Conservation (phyloP, 371 early-diverging fungal species). For the Rhizoclosmatium hyalinum region DNA sequence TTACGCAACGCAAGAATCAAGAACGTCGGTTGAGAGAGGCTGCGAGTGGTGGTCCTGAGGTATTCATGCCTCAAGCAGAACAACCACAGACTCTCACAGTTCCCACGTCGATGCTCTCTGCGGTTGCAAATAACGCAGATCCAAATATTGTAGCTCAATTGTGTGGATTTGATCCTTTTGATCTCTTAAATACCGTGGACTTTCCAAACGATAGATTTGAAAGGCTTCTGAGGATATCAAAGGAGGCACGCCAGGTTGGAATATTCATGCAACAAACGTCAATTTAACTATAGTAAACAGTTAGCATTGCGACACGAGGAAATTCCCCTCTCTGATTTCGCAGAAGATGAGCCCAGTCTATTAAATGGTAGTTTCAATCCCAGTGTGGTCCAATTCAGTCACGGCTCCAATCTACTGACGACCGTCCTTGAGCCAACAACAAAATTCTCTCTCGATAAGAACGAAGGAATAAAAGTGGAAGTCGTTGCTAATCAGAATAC, state of each 20-base stretch:
- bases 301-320: slow-evolving; percentile 30
- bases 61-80: too few relatives aligned
- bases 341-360: neutral
- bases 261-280: neutral
- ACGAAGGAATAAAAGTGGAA: slow-evolving; percentile 27
- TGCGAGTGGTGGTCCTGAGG: neutral
- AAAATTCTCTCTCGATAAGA: slow-evolving; percentile 22
- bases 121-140: neutral
- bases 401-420: neutral
- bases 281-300: neutral
- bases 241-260: slow-evolving; percentile 44
- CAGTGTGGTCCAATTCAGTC: neutral
- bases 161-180: slow-evolving; percentile 58
- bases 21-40: neutral
- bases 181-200: slow-evolving; percentile 46
- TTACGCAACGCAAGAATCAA: neutral
- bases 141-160: slow-evolving; percentile 36
- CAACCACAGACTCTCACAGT: neutral
- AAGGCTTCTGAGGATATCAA: slow-evolving; percentile 35
- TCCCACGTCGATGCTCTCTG: neutral
- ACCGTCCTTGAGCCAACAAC: slow-evolving; percentile 26
- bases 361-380: neutral
- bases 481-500: neutral
- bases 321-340: slow-evolving; percentile 8
- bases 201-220: slow-evolving; percentile 59